Percentiles rank a stretch among this genome's conserved stretches.
Conservation (phyloP, 192 early-diverging fungal species). For the Linnemannia exigua region DNA sequence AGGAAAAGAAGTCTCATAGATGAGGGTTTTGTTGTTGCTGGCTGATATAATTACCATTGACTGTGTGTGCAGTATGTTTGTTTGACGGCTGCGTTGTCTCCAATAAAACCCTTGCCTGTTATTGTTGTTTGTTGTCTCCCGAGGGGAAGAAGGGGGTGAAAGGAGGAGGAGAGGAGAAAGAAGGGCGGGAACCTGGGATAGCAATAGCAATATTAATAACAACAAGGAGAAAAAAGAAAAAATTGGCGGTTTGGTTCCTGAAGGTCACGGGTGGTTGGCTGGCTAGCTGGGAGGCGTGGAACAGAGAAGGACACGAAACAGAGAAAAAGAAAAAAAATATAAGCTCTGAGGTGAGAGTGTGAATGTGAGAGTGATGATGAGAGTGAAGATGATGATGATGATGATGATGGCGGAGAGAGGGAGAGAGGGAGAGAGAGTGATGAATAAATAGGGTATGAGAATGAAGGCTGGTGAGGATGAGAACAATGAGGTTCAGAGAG, state of each 20-base stretch:
- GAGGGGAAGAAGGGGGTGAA: not conserved
- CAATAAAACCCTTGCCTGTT: not conserved
- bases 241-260: not conserved
- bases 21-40: not conserved
- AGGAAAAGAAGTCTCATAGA: not conserved
- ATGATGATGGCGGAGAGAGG: too few relatives aligned
- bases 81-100: not conserved
- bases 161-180: not conserved
- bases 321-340: not conserved
- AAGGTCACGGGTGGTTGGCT: not conserved
- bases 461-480: not conserved
- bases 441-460: not conserved
- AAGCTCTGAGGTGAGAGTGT: not conserved
- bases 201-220: not conserved
- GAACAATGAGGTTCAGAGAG: not conserved
- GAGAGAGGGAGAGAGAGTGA: slow-evolving; percentile 7
- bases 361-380: not conserved
- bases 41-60: slow-evolving; percentile 13
- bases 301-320: not conserved
- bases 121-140: not conserved
- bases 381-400: not conserved
- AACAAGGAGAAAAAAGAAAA: not conserved
- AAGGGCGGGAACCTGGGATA: not conserved
- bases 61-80: not conserved
- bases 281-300: slow-evolving; percentile 1